Percentiles rank a stretch among this genome's conserved stretches.
Conservation (phyloP, 257 asterid genomes). For the Catharanthus roseus region DNA sequence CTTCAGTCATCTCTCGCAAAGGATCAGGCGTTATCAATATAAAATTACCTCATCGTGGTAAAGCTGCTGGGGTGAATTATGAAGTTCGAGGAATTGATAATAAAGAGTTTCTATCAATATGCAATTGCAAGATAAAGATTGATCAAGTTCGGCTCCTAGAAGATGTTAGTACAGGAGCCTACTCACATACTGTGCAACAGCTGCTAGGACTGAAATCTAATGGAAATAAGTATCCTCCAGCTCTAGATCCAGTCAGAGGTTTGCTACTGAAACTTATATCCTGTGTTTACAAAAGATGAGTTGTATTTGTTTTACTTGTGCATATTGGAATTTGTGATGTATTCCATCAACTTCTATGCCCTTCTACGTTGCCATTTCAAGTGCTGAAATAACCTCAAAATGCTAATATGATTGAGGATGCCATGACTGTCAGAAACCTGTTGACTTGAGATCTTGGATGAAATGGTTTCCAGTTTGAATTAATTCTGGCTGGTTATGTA, state of each 20-base stretch:
- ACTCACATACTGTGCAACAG: constrained; percentile 71
- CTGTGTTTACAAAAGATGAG: background rate
- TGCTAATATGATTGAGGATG: no score
- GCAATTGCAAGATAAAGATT: constrained; percentile 59
- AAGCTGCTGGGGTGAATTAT: constrained; percentile 69
- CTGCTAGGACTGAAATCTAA: constrained; percentile 58
- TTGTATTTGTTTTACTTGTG: background rate
- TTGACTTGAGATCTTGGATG: background rate
- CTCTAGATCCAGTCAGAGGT: constrained; percentile 94
- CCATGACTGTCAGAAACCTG: background rate
- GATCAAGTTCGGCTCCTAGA: constrained; percentile 92
- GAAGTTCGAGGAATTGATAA: constrained; percentile 78
- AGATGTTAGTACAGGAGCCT: constrained; percentile 80
- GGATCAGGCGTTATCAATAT: constrained; percentile 72
- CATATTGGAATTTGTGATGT: background rate
- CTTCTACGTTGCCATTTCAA: background rate
- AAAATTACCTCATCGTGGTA: constrained; percentile 77
- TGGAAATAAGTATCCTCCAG: constrained; percentile 84
- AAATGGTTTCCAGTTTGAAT: background rate
- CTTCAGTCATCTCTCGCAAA: constrained; percentile 62
- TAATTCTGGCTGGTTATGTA: no score
- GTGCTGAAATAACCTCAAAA: background rate
- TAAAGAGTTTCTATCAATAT: constrained; percentile 68
- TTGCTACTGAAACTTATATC: constrained; percentile 13
- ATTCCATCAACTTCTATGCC: background rate